Conservation (phyloP, 129 eudicot genomes). For the Saposhnikovia divaricata region DNA sequence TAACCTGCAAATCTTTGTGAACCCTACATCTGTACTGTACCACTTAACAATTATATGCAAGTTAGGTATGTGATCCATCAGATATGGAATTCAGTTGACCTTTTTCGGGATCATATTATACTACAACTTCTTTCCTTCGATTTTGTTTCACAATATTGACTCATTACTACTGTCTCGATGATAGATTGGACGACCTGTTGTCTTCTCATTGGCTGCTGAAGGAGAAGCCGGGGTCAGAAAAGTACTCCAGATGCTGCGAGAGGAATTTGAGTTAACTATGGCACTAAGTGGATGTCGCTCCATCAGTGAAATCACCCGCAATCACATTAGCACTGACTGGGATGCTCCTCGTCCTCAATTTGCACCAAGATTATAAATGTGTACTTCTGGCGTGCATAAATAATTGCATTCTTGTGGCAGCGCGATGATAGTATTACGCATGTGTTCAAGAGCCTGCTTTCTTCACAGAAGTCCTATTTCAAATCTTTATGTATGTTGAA, state of each 20-base stretch:
- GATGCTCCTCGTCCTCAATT: slow-evolving; percentile 55
- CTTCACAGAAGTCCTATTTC: slow-evolving; percentile 7
- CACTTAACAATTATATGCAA: background rate
- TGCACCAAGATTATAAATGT: slow-evolving; percentile 43
- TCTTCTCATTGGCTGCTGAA: slow-evolving; percentile 84
- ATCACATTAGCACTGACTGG: slow-evolving; percentile 76
- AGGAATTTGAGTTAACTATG: slow-evolving; percentile 90
- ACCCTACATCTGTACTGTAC: background rate
- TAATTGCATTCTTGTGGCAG: slow-evolving; percentile 11
- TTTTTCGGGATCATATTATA: background rate
- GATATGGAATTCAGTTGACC: background rate
- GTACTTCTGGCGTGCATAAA: slow-evolving; percentile 4
- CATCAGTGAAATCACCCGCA: slow-evolving; percentile 61
- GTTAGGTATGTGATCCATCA: background rate
- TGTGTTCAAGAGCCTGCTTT: slow-evolving; percentile 5
- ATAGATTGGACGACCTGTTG: slow-evolving; percentile 82
- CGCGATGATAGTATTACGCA: slow-evolving; percentile 3
- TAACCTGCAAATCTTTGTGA: background rate
- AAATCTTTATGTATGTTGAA: background rate
- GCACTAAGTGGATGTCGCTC: slow-evolving; percentile 87
- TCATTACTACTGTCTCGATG: slow-evolving; percentile 3
- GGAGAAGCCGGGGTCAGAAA: slow-evolving; percentile 94
- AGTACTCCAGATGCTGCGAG: slow-evolving; percentile 83
- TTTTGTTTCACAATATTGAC: background rate
- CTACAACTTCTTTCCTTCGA: background rate